These are phyloP conservation scores for Erodium chrysanthum DNA, from an alignment of 441 rosid genomes.

Conservation along the genomic window DNA sequence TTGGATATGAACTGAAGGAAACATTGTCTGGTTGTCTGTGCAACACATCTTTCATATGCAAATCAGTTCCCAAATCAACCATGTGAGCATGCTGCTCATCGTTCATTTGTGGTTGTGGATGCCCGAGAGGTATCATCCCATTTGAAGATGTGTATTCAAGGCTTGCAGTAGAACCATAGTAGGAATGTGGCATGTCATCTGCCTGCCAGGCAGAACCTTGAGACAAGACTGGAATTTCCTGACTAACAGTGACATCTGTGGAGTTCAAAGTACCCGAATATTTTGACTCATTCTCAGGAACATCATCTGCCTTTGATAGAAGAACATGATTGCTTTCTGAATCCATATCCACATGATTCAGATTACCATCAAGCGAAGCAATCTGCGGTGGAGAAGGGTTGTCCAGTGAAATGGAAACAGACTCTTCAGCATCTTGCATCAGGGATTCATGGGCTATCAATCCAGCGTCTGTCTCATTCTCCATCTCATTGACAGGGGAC, in stretches of 20 bases:
- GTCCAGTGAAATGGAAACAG: constrained; percentile 36
- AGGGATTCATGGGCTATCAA: constrained; percentile 24
- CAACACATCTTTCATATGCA: constrained; percentile 42
- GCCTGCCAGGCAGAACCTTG: constrained; percentile 55
- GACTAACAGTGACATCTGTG: constrained; percentile 33
- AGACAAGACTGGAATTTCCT: constrained; percentile 39
- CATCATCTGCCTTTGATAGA: constrained; percentile 31
- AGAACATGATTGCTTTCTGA: constrained; percentile 30
- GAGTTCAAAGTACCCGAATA: constrained; percentile 31
- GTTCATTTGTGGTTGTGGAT: constrained; percentile 31
- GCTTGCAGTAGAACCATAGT: constrained; percentile 38
- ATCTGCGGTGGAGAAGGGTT: constrained; percentile 36
- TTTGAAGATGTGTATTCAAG: constrained; percentile 36
- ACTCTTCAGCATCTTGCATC: constrained; percentile 35
- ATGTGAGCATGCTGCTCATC: constrained; percentile 36
- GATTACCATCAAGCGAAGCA: constrained; percentile 31
- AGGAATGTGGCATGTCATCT: constrained; percentile 38
- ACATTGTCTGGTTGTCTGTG: constrained; percentile 42
- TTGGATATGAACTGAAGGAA: constrained; percentile 50
- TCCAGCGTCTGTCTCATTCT: constrained; percentile 23
- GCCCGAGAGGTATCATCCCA: constrained; percentile 36
- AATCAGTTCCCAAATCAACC: constrained; percentile 45
- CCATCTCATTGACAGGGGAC: constrained; percentile 12
- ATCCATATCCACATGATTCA: constrained; percentile 27
- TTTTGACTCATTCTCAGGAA: constrained; percentile 29